Percentiles rank a stretch among this genome's conserved stretches.
These are phyloP conservation scores for Fusarium protoensiforme DNA, from an alignment of 2,329 filamentous ascomycete genomes.

Conservation along the genomic window DNA sequence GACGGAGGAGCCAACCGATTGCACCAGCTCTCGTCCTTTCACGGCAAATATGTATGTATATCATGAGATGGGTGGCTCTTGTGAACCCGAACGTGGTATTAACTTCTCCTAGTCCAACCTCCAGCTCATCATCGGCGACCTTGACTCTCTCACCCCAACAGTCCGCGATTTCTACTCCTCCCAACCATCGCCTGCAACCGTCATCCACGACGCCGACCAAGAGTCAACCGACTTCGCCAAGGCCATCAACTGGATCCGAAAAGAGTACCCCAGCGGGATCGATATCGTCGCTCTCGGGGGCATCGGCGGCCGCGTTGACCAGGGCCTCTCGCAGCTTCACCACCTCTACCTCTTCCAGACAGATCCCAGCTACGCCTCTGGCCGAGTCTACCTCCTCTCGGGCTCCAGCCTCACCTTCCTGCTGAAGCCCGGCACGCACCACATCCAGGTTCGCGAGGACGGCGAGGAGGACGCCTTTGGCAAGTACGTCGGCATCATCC, in stretches of 20 bases:
- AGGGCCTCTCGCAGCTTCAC: conserved; percentile 89
- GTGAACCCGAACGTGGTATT: background rate
- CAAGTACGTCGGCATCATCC: conserved; percentile 87
- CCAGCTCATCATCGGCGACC: conserved; percentile 84
- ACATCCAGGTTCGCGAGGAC: conserved; percentile 70
- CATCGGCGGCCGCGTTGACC: conserved; percentile 90
- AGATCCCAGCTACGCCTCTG: conserved; percentile 59
- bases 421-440: conserved; percentile 75
- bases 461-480: conserved; percentile 68
- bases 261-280: conserved; percentile 46
- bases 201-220: conserved; percentile 82
- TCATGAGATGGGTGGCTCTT: background rate
- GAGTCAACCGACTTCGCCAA: conserved; percentile 94
- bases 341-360: conserved; percentile 77
- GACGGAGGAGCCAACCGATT: conserved; percentile 92
- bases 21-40: conserved; percentile 57
- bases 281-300: conserved; percentile 87
- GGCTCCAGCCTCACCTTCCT: conserved; percentile 85
- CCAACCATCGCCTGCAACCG: conserved; percentile 59
- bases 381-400: conserved; percentile 81
- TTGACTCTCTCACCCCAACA: conserved; percentile 80
- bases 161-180: conserved; percentile 74
- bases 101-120: conserved; percentile 63
- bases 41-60: conserved; percentile 55
- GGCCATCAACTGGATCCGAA: conserved; percentile 71